Evolutionary conservation across 148 eudicot genomes (phyloP).

Genomic region (Cornus kousa): DNA sequence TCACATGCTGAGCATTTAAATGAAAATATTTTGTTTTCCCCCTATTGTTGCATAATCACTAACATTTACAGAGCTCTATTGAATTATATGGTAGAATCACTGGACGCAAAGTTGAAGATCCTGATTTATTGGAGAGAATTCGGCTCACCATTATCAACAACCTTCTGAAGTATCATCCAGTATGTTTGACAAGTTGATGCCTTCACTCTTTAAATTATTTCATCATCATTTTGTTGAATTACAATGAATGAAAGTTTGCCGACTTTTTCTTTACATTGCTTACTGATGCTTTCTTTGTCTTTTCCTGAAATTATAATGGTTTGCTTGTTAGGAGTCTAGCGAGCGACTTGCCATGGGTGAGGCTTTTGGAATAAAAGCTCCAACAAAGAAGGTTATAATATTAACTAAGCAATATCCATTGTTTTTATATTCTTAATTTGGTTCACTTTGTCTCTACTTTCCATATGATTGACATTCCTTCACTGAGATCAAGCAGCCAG

Average conservation of each 20-base stretch:
- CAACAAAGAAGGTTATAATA: slow-evolving; percentile 63
- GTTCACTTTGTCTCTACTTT: neutral
- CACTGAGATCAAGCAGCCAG: neutral
- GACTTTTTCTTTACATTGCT: neutral
- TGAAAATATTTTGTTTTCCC: neutral
- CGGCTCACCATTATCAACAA: slow-evolving; percentile 89
- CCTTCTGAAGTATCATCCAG: slow-evolving; percentile 92
- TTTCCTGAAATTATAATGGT: neutral
- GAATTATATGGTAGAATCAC: slow-evolving; percentile 38
- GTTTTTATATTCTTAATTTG: neutral
- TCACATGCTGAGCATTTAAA: neutral
- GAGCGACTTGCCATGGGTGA: slow-evolving; percentile 96
- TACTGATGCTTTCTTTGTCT: slow-evolving; percentile 1
- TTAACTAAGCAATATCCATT: neutral
- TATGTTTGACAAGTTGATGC: slow-evolving; percentile 32
- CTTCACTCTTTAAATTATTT: neutral
- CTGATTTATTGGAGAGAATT: slow-evolving; percentile 85
- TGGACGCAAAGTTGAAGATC: slow-evolving; percentile 96
- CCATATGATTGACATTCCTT: neutral
- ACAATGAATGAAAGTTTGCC: neutral
- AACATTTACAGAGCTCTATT: slow-evolving; percentile 12
- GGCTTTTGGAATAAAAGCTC: slow-evolving; percentile 88
- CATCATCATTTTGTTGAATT: neutral
- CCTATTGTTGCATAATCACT: neutral
- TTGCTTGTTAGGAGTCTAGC: slow-evolving; percentile 70